A percentile compares a stretch with the other conserved stretches of the same genome.
These are phyloP conservation scores for Purshia tridentata DNA, from an alignment of 306 rosid genomes.

Conservation along the genomic window DNA sequence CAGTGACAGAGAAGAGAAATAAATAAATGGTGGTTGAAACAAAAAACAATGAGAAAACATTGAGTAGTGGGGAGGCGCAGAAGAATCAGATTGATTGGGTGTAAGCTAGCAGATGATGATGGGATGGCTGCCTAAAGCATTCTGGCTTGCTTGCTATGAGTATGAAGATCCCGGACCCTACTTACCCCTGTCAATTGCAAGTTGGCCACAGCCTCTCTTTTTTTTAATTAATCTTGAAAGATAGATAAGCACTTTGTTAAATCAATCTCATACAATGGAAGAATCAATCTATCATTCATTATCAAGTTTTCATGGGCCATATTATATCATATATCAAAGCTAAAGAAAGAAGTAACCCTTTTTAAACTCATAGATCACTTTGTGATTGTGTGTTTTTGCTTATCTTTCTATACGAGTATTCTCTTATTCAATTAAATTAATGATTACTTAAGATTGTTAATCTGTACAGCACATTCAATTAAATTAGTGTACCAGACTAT, in stretches of 20 bases:
- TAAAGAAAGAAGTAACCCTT: constrained; percentile 9
- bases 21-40: constrained; percentile 24
- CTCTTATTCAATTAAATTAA: background rate
- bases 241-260: constrained; percentile 42
- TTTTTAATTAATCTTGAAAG: constrained; percentile 33
- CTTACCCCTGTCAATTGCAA: constrained; percentile 37
- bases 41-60: constrained; percentile 29
- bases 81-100: constrained; percentile 39
- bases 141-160: background rate
- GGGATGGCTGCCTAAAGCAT: constrained; percentile 40
- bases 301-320: constrained; percentile 1
- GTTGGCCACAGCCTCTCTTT: constrained; percentile 30
- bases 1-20: constrained; percentile 2
- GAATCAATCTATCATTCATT: constrained; percentile 15
- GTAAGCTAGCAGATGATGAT: constrained; percentile 26
- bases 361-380: constrained; percentile 9
- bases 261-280: constrained; percentile 19
- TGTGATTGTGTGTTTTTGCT: constrained; percentile 17
- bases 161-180: constrained; percentile 45
- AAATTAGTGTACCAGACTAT: too few species aligned
- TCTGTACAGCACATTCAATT: background rate
- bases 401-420: background rate
- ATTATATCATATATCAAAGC: background rate
- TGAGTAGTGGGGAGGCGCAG: constrained; percentile 56
- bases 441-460: background rate